These are phyloP conservation scores for Acrasis kona DNA, from an alignment of 78 protist species.

Conservation along the genomic window DNA sequence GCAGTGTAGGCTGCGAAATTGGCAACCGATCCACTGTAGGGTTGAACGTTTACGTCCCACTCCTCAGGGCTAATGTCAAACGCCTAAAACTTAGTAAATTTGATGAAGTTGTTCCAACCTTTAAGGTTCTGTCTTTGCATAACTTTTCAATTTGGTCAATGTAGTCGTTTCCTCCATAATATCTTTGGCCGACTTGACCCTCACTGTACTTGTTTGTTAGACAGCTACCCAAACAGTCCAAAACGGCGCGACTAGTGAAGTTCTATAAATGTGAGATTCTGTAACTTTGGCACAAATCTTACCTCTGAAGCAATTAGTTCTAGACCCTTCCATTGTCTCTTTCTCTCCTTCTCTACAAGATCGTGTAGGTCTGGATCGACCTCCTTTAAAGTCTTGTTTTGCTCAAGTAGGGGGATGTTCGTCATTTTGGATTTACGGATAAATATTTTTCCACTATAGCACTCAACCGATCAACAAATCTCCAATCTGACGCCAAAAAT, in stretches of 20 bases:
- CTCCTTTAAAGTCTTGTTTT: slow-evolving; percentile 19
- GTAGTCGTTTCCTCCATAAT: slow-evolving; percentile 96
- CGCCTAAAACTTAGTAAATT: too few species aligned
- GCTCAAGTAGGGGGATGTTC: too few species aligned
- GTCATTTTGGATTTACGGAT: too few species aligned
- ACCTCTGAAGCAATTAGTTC: slow-evolving; percentile 96
- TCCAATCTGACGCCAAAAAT: too few species aligned
- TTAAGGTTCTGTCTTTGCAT: slow-evolving; percentile 87
- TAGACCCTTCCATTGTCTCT: slow-evolving; percentile 90
- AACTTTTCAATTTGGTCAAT: slow-evolving; percentile 83
- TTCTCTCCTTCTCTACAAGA: slow-evolving; percentile 79
- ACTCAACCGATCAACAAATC: too few species aligned
- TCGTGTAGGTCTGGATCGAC: slow-evolving; percentile 81
- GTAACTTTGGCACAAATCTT: neutral
- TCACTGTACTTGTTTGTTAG: slow-evolving; percentile 99
- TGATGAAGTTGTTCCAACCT: too few species aligned
- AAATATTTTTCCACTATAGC: too few species aligned
- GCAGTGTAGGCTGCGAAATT: slow-evolving; percentile 91
- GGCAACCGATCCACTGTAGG: slow-evolving; percentile 87
- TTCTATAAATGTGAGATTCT: slow-evolving; percentile 57
- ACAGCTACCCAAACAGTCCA: slow-evolving; percentile 93
- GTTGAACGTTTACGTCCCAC: slow-evolving; percentile 99
- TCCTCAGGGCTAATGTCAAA: slow-evolving; percentile 70
- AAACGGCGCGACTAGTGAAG: slow-evolving; percentile 91
- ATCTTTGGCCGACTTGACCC: slow-evolving; percentile 91